Evolutionary conservation across 2,329 filamentous ascomycete genomes (phyloP).

Genomic region (Aspergillus pseudoviridinutans): DNA sequence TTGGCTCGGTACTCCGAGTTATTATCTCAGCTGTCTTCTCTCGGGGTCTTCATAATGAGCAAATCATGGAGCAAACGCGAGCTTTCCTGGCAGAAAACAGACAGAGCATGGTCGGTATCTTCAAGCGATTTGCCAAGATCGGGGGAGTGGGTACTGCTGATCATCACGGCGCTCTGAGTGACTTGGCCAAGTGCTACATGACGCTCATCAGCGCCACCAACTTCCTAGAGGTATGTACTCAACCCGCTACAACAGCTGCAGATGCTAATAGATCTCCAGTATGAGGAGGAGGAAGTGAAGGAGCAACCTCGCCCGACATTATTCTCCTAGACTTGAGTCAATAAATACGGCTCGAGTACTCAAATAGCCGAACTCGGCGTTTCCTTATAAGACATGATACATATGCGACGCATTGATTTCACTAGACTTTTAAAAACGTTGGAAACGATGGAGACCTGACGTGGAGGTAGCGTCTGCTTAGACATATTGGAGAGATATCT

Average conservation of each 20-base stretch:
- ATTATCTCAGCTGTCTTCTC: constrained; percentile 77
- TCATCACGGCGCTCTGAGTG: constrained; percentile 62
- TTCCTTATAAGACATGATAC: not conserved
- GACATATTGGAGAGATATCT: not conserved
- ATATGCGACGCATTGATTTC: not conserved
- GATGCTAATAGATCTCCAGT: constrained; percentile 28
- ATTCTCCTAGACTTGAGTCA: constrained; percentile 27
- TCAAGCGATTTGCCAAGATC: constrained; percentile 84
- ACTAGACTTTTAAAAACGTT: not conserved
- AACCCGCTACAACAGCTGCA: not conserved
- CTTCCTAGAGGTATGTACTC: constrained; percentile 72
- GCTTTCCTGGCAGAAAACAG: constrained; percentile 79
- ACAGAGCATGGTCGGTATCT: constrained; percentile 77
- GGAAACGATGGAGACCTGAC: not conserved
- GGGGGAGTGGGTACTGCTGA: constrained; percentile 48
- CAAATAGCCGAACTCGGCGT: not conserved
- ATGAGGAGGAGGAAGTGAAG: constrained; percentile 39
- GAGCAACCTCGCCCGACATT: constrained; percentile 26
- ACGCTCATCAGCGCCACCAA: constrained; percentile 76
- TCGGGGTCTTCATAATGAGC: constrained; percentile 74
- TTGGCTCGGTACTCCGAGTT: constrained; percentile 75
- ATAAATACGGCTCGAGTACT: not conserved
- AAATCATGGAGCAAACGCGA: constrained; percentile 67
- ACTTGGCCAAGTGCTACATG: constrained; percentile 80
- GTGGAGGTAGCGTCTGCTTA: not conserved